These are phyloP conservation scores for Pythium pyrilobum DNA, from an alignment of 352 stramenopile species.

Conservation along the genomic window DNA sequence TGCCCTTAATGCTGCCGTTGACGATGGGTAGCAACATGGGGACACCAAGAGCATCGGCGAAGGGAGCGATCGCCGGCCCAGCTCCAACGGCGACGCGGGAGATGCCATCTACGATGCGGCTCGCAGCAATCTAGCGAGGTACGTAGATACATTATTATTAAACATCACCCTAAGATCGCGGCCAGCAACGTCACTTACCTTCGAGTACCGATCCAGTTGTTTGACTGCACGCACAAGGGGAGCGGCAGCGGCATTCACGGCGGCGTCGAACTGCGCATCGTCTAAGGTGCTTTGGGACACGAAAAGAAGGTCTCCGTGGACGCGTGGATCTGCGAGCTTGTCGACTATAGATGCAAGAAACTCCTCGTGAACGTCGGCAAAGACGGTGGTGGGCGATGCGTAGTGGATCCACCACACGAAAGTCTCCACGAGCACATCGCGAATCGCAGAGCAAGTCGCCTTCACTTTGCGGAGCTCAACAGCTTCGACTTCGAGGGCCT, in stretches of 20 bases:
- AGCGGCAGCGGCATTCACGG: slow-evolving; percentile 26
- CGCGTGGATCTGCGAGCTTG: slow-evolving; percentile 61
- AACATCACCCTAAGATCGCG: neutral
- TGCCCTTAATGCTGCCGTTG: slow-evolving; percentile 1
- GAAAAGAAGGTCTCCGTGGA: slow-evolving; percentile 62
- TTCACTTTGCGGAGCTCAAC: slow-evolving; percentile 42
- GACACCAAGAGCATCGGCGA: slow-evolving; percentile 9
- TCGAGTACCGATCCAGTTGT: slow-evolving; percentile 71
- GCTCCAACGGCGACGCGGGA: slow-evolving; percentile 11
- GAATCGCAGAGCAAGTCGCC: slow-evolving; percentile 43
- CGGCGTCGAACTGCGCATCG: slow-evolving; percentile 21
- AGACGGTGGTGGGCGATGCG: slow-evolving; percentile 18
- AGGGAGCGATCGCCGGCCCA: neutral
- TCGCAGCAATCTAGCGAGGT: slow-evolving; percentile 26
- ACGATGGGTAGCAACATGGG: slow-evolving; percentile 6
- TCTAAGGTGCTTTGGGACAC: slow-evolving; percentile 25
- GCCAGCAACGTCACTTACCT: slow-evolving; percentile 26
- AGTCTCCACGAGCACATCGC: slow-evolving; percentile 54
- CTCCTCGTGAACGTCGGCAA: slow-evolving; percentile 28
- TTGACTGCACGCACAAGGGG: slow-evolving; percentile 42
- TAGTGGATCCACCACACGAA: slow-evolving; percentile 69
- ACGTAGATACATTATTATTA: neutral
- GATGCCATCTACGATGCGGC: slow-evolving; percentile 34
- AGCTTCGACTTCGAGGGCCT: slow-evolving; percentile 28
- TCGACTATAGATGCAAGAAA: slow-evolving; percentile 56